Base-by-base conservation (phyloP, 805 yeast genomes). In the Candida yuanshanica region DNA sequence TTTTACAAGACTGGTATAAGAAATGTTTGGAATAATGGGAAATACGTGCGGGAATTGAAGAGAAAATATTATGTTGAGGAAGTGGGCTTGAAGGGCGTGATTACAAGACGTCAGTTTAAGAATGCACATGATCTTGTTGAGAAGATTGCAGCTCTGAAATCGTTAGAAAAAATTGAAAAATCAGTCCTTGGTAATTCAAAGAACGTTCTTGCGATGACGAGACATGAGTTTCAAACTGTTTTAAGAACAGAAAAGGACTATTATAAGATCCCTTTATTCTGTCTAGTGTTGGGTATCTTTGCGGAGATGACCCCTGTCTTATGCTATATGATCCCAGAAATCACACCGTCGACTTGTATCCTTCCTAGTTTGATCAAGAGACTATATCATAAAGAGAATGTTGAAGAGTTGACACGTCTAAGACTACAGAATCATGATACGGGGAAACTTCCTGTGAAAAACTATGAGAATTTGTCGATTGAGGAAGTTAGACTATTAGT, bases 1-100 rank as follows among this genome's bases (percentile, higher is more conserved):
- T 79, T 81, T 55, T 83, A 82, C 62, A 72, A 73, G 45, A 56
- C 63, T 2, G 90, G 91, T 1, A 65, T 82, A 2, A 57, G 63
- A 17, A 74, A 73, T 47, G 73, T 81, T 1, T 79, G 81, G 77
- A 46, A 57, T 1, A 77, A 77, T 44, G 51, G 64, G 22, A 56
- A 53, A 20, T 42, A 48, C 1, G 53, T 69, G 3, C 54, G 52
- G 7, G 41, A 46, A 7, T 42, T 70, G 13, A 46, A 53, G 20
- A 48, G 51, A 11, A 50, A 56, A 18, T 57, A 54, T 35, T 56
- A 56, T 38, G 34, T 64, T 24, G 53, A 62, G 26, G 54, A 45
- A 18, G 49, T 52, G 12, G 53, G 49, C 5, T 20, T 27, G 2
- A 16, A 40, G 10, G 58, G 55, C 2, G 35, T 33, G 7, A 42